Evolutionary conservation across 2,329 filamentous ascomycete genomes (phyloP).

Genomic region (Grosmannia serpens): DNA sequence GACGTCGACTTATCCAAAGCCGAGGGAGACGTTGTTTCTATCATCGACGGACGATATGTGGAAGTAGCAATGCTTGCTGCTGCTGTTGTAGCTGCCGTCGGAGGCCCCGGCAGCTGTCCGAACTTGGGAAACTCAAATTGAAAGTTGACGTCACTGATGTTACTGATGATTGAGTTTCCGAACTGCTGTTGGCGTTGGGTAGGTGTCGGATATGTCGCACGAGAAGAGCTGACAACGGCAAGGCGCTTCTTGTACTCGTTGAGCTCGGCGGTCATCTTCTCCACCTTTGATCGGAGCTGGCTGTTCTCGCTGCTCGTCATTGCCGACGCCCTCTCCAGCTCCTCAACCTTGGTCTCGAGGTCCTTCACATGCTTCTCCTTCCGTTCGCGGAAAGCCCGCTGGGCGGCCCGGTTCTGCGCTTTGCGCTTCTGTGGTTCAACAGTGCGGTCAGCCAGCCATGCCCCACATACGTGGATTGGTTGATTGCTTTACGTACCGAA

Average conservation of each 20-base stretch:
- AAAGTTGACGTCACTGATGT: conserved; percentile 67
- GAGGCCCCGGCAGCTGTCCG: conserved; percentile 51
- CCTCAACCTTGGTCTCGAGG: conserved; percentile 65
- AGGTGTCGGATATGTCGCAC: conserved; percentile 5
- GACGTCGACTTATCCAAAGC: neutral
- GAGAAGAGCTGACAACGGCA: conserved; percentile 27
- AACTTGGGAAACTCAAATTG: conserved; percentile 96
- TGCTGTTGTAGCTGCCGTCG: conserved; percentile 8
- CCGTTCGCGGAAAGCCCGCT: conserved; percentile 85
- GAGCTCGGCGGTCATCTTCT: conserved; percentile 74
- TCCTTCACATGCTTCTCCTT: conserved; percentile 88
- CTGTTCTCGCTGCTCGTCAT: conserved; percentile 77
- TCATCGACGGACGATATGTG: neutral
- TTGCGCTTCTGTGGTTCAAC: conserved; percentile 63
- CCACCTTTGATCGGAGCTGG: conserved; percentile 73
- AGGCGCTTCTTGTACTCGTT: conserved; percentile 84
- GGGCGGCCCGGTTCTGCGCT: conserved; percentile 86
- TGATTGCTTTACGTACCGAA: conserved; percentile 55
- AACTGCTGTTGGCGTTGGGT: conserved; percentile 31
- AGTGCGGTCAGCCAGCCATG: neutral
- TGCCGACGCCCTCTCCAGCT: conserved; percentile 73
- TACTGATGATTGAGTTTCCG: conserved; percentile 39
- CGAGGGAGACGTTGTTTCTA: conserved; percentile 7
- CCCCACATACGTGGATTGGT: neutral
- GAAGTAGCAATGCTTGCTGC: conserved; percentile 2